Conservation (phyloP, 331 rosid genomes). For the Acacia pycnantha region DNA sequence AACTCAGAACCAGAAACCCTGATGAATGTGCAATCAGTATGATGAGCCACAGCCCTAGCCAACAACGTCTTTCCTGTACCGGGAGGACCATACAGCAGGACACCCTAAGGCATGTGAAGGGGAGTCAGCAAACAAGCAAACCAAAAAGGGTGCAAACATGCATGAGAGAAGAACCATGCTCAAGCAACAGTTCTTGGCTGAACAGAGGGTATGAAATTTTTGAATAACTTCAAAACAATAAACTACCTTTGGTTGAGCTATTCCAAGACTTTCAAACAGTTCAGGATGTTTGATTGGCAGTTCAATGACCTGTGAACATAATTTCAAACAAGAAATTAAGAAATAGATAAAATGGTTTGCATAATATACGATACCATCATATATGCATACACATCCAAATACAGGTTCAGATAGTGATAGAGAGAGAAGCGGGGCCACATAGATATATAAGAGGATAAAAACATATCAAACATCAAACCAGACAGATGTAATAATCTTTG, state of each 20-base stretch:
- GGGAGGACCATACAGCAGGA: constrained; percentile 94
- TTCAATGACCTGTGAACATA: constrained; percentile 82
- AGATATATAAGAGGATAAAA: background rate
- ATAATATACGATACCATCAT: background rate
- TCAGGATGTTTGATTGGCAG: constrained; percentile 98
- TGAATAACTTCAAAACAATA: background rate
- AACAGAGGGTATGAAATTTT: background rate
- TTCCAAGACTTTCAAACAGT: constrained; percentile 98
- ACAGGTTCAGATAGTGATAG: background rate
- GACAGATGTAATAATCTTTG: background rate
- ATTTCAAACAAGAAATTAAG: constrained; percentile 17
- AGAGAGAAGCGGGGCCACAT: background rate
- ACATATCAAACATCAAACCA: background rate
- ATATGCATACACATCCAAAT: background rate
- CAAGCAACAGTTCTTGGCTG: background rate
- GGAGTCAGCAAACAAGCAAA: constrained; percentile 21
- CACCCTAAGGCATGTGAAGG: constrained; percentile 56
- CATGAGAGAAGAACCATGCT: background rate
- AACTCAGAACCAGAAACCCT: constrained; percentile 98
- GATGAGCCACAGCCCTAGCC: constrained; percentile 99
- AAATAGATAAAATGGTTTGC: constrained; percentile 6
- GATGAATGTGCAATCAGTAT: constrained; percentile 97
- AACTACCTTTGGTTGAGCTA: constrained; percentile 97
- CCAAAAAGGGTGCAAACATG: background rate
- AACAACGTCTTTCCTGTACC: constrained; percentile 96